Base-by-base conservation (phyloP, 2,329 filamentous ascomycete genomes). In the Nigrospora sphaerica region DNA sequence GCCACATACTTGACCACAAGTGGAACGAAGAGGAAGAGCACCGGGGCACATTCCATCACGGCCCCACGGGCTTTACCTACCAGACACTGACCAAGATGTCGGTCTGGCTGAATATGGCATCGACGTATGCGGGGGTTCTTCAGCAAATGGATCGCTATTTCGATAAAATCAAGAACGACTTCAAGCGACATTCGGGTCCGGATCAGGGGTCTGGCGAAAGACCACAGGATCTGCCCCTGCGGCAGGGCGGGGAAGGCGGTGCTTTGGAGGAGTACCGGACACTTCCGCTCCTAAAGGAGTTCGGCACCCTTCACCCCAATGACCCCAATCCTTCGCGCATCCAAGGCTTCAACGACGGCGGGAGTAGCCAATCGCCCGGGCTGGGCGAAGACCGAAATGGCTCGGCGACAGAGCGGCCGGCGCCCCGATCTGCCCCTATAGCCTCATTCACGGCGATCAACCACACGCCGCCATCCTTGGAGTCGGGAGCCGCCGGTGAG, bases 221-320 rank as follows among this genome's bases (percentile, higher is more conserved):
- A 52, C 54, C 61, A 46, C 57, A 64, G 23, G 23, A 44, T 39
- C 53, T 65, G 14, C 68, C 66, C 32, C 60, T 75, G n/a, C 64
- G 67, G 3, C 58, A 70, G 41, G 68, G 68, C 2, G 69, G 66
- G 6, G 50, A 51, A 3, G 72, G 76, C 13, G 78, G 76, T 32
- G 78, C 74, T 1, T 60, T 79, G 4, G 76, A 78, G 50, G 75
- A 80, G 53, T 82, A 76, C 61, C 72, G 70, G 49, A 59, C 69
- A 41, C 55, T 56, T 1, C 56, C 53, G 34, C 63, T 62, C 47
- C 63, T 73, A 12, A 70, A 70, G 48, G 71, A 72, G 50, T 70
- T 74, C 39, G 70, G 71, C 34, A 60, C 60, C 31, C 67, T 73
- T 11, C 55, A 65, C 31, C 58, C 62, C 3, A 54, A 62, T 11